These are phyloP conservation scores for Dendrothele bispora DNA, from an alignment of 768 basidiomycete species.

Conservation along the genomic window DNA sequence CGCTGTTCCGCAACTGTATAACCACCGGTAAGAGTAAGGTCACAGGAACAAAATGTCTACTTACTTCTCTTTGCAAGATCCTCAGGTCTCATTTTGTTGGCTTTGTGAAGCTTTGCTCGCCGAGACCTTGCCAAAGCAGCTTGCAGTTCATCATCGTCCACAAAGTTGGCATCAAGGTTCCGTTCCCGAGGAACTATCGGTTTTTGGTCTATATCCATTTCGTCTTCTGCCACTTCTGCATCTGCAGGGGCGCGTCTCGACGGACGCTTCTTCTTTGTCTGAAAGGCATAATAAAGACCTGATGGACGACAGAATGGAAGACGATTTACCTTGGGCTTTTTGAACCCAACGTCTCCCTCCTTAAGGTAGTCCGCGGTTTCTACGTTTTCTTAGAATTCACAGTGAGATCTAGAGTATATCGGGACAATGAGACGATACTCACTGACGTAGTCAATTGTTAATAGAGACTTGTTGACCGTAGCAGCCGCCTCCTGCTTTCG, in stretches of 20 bases:
- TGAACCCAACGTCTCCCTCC: constrained; percentile 92
- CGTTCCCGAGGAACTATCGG: constrained; percentile 66
- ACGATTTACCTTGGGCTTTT: constrained; percentile 78
- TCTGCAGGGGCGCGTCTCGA: constrained; percentile 65
- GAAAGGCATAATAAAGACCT: constrained; percentile 10
- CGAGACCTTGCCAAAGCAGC: constrained; percentile 86
- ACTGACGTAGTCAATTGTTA: constrained; percentile 92
- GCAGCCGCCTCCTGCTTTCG: constrained; percentile 54
- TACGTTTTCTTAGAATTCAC: constrained; percentile 64
- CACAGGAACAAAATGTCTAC: constrained; percentile 22
- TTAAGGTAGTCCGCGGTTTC: constrained; percentile 85
- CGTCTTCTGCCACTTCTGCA: constrained; percentile 48
- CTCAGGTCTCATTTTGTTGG: constrained; percentile 77
- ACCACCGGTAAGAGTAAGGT: constrained; percentile 10
- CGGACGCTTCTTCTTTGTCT: constrained; percentile 94
- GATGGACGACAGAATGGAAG: neutral
- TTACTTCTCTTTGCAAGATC: constrained; percentile 77
- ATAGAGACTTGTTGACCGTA: constrained; percentile 73
- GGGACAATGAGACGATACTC: constrained; percentile 30
- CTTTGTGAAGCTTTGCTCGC: constrained; percentile 75
- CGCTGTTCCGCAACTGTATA: constrained; percentile 64
- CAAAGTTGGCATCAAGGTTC: constrained; percentile 84
- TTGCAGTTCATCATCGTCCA: constrained; percentile 98
- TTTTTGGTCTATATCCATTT: constrained; percentile 82
- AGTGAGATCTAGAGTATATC: constrained; percentile 13